Percentiles rank a stretch among this genome's conserved stretches.
phyloP scores from a whole-genome alignment of 2,329 filamentous ascomycete species.

The Rutstroemia sp. region DNA sequence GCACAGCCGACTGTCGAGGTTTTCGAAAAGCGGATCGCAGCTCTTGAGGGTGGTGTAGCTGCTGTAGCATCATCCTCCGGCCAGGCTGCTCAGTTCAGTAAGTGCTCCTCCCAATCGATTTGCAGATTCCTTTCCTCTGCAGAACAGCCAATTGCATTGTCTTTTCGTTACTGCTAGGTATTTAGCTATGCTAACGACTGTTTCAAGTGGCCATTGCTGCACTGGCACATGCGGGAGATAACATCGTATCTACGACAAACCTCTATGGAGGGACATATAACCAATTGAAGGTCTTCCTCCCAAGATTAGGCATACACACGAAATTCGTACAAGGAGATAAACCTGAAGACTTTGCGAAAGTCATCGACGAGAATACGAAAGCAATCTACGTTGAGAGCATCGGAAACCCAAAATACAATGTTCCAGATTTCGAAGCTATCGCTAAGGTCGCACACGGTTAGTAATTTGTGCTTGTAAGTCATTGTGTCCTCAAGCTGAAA shows the following conservation, averaged over 20 bases:
- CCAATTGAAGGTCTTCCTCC: constrained; percentile 86
- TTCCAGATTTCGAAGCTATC: constrained; percentile 88
- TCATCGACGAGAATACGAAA: constrained; percentile 90
- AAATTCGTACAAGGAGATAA: constrained; percentile 82
- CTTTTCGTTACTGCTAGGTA: no score
- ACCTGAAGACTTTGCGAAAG: constrained; percentile 66
- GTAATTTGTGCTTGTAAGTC: neutral
- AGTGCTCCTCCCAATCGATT: neutral
- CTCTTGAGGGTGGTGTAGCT: constrained; percentile 82
- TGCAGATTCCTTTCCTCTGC: neutral
- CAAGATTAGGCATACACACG: constrained; percentile 74
- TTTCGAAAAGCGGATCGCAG: constrained; percentile 93
- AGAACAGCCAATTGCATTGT: neutral
- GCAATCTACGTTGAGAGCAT: constrained; percentile 82
- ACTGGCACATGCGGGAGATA: constrained; percentile 79
- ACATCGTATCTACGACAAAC: constrained; percentile 86
- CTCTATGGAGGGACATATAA: constrained; percentile 95
- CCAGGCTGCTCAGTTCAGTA: constrained; percentile 79
- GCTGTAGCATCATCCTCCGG: constrained; percentile 80
- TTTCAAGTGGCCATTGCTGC: constrained; percentile 54
- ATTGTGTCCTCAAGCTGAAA: neutral
- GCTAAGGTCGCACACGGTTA: constrained; percentile 66
- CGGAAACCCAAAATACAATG: constrained; percentile 87
- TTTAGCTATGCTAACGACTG: neutral
- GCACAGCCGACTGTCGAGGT: constrained; percentile 80